phyloP scores from a whole-genome alignment of 2,329 filamentous ascomycete genomes.

The Allantophomopsis lycopodina region DNA sequence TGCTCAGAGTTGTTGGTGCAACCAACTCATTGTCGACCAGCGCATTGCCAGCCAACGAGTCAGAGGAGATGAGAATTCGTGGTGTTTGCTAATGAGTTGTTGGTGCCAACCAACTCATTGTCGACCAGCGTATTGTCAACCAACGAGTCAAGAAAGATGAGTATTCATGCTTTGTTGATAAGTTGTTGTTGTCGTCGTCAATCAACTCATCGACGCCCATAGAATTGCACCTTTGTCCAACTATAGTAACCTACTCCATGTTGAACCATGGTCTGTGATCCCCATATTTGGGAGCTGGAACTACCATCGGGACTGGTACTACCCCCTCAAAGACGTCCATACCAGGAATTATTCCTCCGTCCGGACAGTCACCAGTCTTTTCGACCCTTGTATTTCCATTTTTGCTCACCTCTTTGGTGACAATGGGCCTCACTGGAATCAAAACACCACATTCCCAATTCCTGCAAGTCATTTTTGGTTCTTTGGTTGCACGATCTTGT shows the following conservation, averaged over 20 bases:
- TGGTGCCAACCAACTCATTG: too few species aligned
- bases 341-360: constrained; percentile 10
- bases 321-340: constrained; percentile 34
- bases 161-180: too few species aligned
- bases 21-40: too few species aligned
- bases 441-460: constrained; percentile 97
- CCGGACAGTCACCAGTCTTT: constrained; percentile 7
- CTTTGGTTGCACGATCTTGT: constrained; percentile 51
- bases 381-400: background rate
- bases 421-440: constrained; percentile 34
- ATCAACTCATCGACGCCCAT: too few species aligned
- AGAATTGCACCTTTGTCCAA: too few species aligned
- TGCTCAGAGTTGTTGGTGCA: too few species aligned
- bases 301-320: constrained; percentile 50
- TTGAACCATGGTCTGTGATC: constrained; percentile 14
- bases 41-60: too few species aligned
- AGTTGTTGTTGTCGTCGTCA: too few species aligned
- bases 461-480: constrained; percentile 65
- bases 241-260: background rate
- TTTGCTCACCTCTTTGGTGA: background rate
- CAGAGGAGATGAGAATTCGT: too few species aligned
- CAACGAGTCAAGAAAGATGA: too few species aligned
- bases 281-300: constrained; percentile 32
- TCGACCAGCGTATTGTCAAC: too few species aligned
- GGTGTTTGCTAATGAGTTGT: too few species aligned